Conservation (phyloP, 1,284 basidiomycete genomes). For the Fistulinella staudtii region DNA sequence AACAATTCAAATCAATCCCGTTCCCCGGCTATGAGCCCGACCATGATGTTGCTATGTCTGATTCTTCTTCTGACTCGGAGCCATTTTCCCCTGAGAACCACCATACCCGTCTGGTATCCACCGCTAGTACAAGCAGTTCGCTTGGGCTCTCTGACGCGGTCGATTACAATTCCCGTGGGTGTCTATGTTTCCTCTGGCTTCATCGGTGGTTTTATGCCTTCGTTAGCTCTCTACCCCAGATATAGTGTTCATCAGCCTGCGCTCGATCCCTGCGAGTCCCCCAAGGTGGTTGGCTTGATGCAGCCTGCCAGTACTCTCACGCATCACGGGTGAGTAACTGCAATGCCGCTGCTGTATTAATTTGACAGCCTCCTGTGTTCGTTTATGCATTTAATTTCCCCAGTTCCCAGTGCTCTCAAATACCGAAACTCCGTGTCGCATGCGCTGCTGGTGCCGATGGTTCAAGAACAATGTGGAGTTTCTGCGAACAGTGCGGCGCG, state of each 20-base stretch:
- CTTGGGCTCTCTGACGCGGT: conserved; percentile 40
- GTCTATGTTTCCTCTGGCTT: neutral
- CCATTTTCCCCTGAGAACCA: conserved; percentile 46
- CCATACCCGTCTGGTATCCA: conserved; percentile 64
- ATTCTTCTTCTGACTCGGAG: conserved; percentile 52
- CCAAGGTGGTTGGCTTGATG: conserved; percentile 54
- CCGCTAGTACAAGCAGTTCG: conserved; percentile 50
- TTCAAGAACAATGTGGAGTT: conserved; percentile 76
- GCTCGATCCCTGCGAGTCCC: conserved; percentile 42
- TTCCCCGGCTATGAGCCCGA: conserved; percentile 62
- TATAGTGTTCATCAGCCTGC: conserved; percentile 60
- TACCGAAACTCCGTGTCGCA: conserved; percentile 70
- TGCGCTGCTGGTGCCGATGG: conserved; percentile 59
- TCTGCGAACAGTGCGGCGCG: conserved; percentile 81
- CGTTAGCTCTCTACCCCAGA: conserved; percentile 53
- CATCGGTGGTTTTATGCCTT: neutral
- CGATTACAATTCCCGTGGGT: conserved; percentile 38
- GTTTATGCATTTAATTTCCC: conserved; percentile 9
- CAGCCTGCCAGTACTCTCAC: conserved; percentile 61
- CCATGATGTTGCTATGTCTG: conserved; percentile 66
- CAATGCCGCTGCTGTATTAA: conserved; percentile 1
- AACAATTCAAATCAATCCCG: conserved; percentile 68
- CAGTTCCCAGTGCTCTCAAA: conserved; percentile 68
- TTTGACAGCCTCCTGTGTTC: conserved; percentile 9
- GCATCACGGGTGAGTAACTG: conserved; percentile 69